Percentiles rank a stretch among this genome's conserved stretches.
phyloP scores from a whole-genome alignment of 768 basidiomycete species.

The Lactifluus echinatus region DNA sequence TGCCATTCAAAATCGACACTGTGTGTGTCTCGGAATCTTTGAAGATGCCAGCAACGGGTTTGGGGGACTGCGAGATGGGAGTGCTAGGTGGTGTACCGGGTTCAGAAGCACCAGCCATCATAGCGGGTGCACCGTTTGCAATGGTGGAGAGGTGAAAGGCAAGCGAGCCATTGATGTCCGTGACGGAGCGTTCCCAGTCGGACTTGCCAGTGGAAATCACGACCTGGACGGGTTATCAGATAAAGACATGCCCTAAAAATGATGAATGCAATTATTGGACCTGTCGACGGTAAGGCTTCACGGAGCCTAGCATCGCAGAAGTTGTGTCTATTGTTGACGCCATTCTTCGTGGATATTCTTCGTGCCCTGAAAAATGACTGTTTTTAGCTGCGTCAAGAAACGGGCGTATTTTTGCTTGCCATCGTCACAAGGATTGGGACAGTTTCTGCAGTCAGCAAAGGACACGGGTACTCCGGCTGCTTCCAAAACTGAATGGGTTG shows the following conservation, averaged over 20 bases:
- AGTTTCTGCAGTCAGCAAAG: slow-evolving; percentile 23
- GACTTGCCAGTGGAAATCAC: slow-evolving; percentile 84
- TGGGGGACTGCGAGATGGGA: neutral
- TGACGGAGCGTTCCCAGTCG: slow-evolving; percentile 82
- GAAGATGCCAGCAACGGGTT: slow-evolving; percentile 46
- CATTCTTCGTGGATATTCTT: slow-evolving; percentile 65
- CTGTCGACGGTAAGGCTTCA: slow-evolving; percentile 79
- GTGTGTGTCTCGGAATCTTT: slow-evolving; percentile 43
- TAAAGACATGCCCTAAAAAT: neutral
- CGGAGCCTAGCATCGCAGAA: slow-evolving; percentile 73
- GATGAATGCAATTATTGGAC: slow-evolving; percentile 30
- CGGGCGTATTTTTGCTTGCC: slow-evolving; percentile 21
- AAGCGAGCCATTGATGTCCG: slow-evolving; percentile 59
- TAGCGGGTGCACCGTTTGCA: slow-evolving; percentile 17
- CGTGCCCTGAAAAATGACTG: slow-evolving; percentile 43
- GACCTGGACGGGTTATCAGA: slow-evolving; percentile 37
- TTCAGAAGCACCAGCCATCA: neutral
- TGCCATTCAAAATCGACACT: slow-evolving; percentile 77
- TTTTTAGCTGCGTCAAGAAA: neutral
- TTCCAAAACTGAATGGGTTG: slow-evolving; percentile 17
- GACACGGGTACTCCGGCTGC: slow-evolving; percentile 23
- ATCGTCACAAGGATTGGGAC: slow-evolving; percentile 28
- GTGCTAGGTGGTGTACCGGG: slow-evolving; percentile 22
- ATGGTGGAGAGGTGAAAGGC: slow-evolving; percentile 44
- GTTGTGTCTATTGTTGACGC: slow-evolving; percentile 59